Evolutionary conservation across 495 filamentous ascomycete species (phyloP).

Genomic region (Penicillium waksmanii): DNA sequence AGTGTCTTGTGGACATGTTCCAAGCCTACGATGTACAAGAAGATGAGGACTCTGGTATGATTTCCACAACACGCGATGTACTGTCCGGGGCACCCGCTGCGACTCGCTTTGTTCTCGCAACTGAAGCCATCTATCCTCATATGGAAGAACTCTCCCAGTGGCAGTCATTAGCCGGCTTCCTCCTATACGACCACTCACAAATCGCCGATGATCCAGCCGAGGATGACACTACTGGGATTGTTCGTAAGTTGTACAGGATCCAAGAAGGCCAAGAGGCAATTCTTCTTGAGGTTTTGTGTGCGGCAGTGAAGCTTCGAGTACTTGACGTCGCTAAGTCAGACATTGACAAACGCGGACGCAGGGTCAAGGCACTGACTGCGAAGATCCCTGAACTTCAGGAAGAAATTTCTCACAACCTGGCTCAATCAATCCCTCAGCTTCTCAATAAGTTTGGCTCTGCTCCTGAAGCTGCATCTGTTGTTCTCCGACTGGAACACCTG

Average conservation of each 20-base stretch:
- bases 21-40: constrained; percentile 69
- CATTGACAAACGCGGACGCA: constrained; percentile 61
- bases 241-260: constrained; percentile 71
- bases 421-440: constrained; percentile 77
- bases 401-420: constrained; percentile 72
- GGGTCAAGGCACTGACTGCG: constrained; percentile 61
- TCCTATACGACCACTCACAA: constrained; percentile 86
- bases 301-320: constrained; percentile 71
- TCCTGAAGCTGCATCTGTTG: constrained; percentile 81
- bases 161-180: constrained; percentile 86
- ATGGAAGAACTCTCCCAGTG: constrained; percentile 80
- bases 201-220: constrained; percentile 50
- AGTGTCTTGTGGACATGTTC: constrained; percentile 85
- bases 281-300: constrained; percentile 83
- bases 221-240: constrained; percentile 55
- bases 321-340: constrained; percentile 60
- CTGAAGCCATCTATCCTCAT: constrained; percentile 80
- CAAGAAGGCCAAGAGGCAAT: constrained; percentile 78
- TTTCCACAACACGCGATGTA: constrained; percentile 34
- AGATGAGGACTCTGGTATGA: constrained; percentile 47
- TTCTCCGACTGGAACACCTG: constrained; percentile 83
- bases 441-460: constrained; percentile 89
- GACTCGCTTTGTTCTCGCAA: constrained; percentile 82
- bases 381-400: constrained; percentile 70
- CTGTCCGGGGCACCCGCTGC: constrained; percentile 57